Evolutionary conservation across 345 rosid species (phyloP).

Genomic region (Aquilaria sinensis): DNA sequence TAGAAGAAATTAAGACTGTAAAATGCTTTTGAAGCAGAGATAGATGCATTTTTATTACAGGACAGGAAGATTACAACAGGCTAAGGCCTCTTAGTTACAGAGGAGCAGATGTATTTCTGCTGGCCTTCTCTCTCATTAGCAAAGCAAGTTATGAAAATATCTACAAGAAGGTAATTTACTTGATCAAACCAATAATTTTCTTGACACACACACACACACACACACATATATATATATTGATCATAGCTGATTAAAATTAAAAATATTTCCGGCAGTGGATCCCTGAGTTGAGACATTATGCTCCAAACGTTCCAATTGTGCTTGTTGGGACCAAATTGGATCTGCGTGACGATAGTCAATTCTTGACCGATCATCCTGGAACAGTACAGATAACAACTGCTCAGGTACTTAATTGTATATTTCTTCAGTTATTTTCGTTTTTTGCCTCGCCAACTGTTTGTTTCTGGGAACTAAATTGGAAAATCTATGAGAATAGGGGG

Average conservation of each 20-base stretch:
- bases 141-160: constrained; percentile 79
- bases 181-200: not conserved
- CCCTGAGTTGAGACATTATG: constrained; percentile 70
- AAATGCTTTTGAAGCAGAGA: not conserved
- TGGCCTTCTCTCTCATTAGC: constrained; percentile 75
- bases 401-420: constrained; percentile 29
- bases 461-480: constrained; percentile 5
- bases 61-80: constrained; percentile 86
- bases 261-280: constrained; percentile 47
- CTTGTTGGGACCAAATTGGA: constrained; percentile 83
- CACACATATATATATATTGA: not conserved
- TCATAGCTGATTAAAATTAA: no score
- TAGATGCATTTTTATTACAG: constrained; percentile 23
- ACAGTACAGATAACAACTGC: constrained; percentile 51
- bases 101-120: constrained; percentile 81
- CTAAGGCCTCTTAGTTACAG: constrained; percentile 76
- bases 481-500: constrained; percentile 39
- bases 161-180: constrained; percentile 50
- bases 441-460: not conserved
- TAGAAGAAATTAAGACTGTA: not conserved
- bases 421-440: not conserved
- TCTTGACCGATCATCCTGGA: constrained; percentile 57
- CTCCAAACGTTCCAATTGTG: constrained; percentile 68
- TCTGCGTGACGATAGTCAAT: constrained; percentile 58
- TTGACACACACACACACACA: no score